Conservation (phyloP, 2,329 filamentous ascomycete genomes). For the Byssoonygena ceratinophila region DNA sequence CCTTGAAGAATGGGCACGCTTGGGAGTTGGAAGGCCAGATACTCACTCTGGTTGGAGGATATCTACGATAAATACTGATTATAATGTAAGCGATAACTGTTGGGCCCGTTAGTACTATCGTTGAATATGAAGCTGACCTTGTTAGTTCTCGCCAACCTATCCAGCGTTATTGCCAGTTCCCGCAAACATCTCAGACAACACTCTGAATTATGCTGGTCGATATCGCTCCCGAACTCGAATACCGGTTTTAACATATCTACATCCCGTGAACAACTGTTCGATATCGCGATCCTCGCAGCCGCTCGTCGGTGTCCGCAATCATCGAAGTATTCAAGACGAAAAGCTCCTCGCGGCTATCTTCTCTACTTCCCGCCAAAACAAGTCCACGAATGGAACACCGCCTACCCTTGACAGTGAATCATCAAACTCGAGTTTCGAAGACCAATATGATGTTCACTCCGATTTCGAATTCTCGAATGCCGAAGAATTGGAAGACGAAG, state of each 20-base stretch:
- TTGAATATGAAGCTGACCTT: constrained; percentile 17
- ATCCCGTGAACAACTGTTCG: constrained; percentile 91
- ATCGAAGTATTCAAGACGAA: constrained; percentile 91
- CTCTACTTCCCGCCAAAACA: constrained; percentile 51
- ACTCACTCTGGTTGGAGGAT: constrained; percentile 76
- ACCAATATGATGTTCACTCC: constrained; percentile 33
- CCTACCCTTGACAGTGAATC: constrained; percentile 35
- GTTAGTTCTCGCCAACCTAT: constrained; percentile 78
- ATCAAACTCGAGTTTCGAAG: constrained; percentile 42
- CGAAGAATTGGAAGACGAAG: constrained; percentile 59
- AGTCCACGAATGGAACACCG: constrained; percentile 33
- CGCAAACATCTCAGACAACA: constrained; percentile 86
- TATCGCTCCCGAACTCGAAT: constrained; percentile 85
- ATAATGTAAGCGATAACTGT: constrained; percentile 42
- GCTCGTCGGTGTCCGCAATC: constrained; percentile 70
- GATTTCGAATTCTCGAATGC: constrained; percentile 49
- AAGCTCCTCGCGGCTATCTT: constrained; percentile 88
- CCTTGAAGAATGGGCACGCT: constrained; percentile 70
- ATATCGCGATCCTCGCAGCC: constrained; percentile 94
- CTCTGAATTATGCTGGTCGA: constrained; percentile 79
- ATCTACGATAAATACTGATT: constrained; percentile 80
- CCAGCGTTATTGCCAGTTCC: constrained; percentile 77
- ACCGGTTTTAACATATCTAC: constrained; percentile 84
- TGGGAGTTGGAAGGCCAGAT: constrained; percentile 77
- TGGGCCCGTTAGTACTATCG: not conserved